Evolutionary conservation across 192 early-diverging fungal genomes (phyloP).

Genomic region (Backusella circina): DNA sequence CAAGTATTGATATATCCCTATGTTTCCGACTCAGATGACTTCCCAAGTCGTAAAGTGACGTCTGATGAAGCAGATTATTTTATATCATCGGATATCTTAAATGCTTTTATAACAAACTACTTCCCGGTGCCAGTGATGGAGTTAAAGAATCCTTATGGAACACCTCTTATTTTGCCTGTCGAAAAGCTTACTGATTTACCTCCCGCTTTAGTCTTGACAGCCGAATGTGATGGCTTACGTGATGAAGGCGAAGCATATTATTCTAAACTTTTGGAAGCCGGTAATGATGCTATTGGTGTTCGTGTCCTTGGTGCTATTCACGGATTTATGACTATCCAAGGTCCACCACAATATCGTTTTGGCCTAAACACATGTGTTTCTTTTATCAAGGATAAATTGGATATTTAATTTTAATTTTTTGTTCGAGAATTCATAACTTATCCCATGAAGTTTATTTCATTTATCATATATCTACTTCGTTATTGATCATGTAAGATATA

Average conservation of each 20-base stretch:
- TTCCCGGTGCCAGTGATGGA: not conserved
- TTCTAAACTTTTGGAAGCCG: constrained; percentile 2
- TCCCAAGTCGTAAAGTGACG: not conserved
- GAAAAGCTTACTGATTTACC: constrained; percentile 14
- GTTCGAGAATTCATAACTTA: no score
- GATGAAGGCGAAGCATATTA: constrained; percentile 22
- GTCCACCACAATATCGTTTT: not conserved
- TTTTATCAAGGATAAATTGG: not conserved
- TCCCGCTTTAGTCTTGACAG: constrained; percentile 12
- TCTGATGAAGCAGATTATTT: not conserved
- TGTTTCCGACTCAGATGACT: not conserved
- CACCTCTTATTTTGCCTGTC: not conserved
- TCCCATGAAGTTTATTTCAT: no score
- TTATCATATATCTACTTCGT: no score
- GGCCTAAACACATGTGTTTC: not conserved
- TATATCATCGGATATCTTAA: not conserved
- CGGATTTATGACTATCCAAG: not conserved
- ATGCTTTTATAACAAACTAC: not conserved
- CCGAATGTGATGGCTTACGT: constrained; percentile 16
- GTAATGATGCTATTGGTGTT: constrained; percentile 20
- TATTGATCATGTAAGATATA: no score
- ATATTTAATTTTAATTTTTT: not conserved
- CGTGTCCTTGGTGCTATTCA: constrained; percentile 15
- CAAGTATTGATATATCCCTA: constrained; percentile 15
- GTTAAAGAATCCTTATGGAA: not conserved